phyloP scores from a whole-genome alignment of 352 stramenopile species.

The Globisporangium mamillatum region DNA sequence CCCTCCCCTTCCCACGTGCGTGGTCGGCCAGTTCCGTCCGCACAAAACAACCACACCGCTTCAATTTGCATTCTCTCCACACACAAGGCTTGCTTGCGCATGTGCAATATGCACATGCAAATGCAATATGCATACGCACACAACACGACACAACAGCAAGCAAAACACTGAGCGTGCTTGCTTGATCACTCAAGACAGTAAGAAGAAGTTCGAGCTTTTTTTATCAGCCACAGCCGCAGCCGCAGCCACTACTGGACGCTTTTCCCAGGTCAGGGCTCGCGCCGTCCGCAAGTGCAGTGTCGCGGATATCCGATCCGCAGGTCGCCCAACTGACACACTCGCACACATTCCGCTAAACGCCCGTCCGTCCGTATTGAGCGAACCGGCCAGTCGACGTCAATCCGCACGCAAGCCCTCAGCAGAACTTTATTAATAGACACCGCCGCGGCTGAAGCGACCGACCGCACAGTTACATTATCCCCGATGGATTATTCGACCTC shows the following conservation, averaged over 20 bases:
- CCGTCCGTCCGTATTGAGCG: background rate
- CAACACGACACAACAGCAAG: background rate
- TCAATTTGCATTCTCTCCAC: background rate
- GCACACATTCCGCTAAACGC: background rate
- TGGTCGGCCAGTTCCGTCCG: background rate
- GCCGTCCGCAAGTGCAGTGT: background rate
- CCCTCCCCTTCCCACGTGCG: background rate
- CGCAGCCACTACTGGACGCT: background rate
- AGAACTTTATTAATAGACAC: background rate
- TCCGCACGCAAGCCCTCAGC: background rate
- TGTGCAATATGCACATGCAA: background rate
- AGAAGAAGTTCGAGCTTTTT: background rate
- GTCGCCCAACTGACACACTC: background rate
- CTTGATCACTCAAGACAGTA: background rate
- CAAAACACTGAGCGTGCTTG: background rate
- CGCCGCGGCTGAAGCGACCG: background rate
- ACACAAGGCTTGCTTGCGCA: background rate
- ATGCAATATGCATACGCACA: background rate
- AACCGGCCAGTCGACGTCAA: background rate
- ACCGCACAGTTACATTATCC: background rate
- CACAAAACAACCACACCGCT: background rate
- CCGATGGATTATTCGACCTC: slow-evolving; percentile 5
- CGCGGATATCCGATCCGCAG: background rate
- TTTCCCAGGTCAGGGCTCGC: background rate
- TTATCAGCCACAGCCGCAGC: background rate